Evolutionary conservation across 225 moss, liverwort and hornwort genomes (phyloP).

Genomic region (Polytrichum commune): DNA sequence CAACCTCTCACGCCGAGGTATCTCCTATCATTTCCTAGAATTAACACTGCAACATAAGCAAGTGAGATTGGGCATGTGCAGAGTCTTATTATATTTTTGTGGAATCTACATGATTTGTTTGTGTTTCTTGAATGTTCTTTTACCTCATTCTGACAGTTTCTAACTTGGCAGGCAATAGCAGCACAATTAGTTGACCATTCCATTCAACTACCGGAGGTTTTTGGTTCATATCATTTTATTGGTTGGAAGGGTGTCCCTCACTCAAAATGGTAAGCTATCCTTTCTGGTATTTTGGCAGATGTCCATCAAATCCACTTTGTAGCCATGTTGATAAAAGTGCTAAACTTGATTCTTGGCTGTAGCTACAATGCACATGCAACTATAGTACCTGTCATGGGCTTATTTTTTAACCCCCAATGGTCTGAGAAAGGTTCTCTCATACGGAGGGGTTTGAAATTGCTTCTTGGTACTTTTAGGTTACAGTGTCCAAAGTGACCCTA

Average conservation of each 20-base stretch:
- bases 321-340: neutral
- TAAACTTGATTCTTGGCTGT: neutral
- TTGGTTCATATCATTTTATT: slow-evolving; percentile 66
- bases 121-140: neutral
- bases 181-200: slow-evolving; percentile 46
- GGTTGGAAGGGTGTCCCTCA: slow-evolving; percentile 65
- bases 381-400: neutral
- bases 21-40: slow-evolving; percentile 1
- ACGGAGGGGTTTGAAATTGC: neutral
- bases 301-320: neutral
- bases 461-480: neutral
- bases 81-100: neutral
- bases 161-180: slow-evolving; percentile 48
- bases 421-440: neutral
- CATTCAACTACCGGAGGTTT: slow-evolving; percentile 57
- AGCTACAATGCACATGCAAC: neutral
- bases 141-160: neutral
- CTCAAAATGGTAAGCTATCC: slow-evolving; percentile 27
- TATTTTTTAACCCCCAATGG: neutral
- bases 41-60: neutral
- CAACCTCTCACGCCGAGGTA: slow-evolving; percentile 36
- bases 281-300: neutral
- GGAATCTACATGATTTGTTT: neutral
- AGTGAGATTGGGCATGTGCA: neutral
- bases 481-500: neutral